Evolutionary conservation across 768 basidiomycete genomes (phyloP).

Genomic region (Pleurotus giganteus): DNA sequence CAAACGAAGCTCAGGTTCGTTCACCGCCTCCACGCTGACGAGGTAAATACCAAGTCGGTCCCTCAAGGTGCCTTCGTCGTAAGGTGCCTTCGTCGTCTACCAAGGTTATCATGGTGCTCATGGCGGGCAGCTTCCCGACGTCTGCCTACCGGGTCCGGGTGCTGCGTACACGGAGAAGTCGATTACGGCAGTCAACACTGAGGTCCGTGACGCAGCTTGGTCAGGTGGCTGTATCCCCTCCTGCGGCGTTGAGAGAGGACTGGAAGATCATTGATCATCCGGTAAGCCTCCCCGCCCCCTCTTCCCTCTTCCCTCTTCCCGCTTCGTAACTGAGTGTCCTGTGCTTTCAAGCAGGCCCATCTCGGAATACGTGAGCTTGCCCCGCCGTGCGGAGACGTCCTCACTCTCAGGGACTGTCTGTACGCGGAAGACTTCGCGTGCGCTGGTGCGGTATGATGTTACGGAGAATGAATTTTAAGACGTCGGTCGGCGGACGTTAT

Average conservation of each 20-base stretch:
- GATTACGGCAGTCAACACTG: constrained; percentile 95
- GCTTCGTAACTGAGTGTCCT: not conserved
- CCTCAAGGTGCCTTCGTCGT: constrained; percentile 88
- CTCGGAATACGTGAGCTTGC: constrained; percentile 78
- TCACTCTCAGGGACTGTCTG: constrained; percentile 84
- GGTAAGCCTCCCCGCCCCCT: constrained; percentile 43
- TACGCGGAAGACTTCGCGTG: constrained; percentile 95
- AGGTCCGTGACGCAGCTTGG: constrained; percentile 91
- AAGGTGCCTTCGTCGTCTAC: constrained; percentile 98
- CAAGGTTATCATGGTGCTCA: constrained; percentile 98
- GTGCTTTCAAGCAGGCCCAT: constrained; percentile 63
- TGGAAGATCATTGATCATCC: constrained; percentile 98
- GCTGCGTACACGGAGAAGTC: constrained; percentile 91
- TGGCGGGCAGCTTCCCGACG: constrained; percentile 96
- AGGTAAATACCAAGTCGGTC: constrained; percentile 83
- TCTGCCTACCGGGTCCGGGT: constrained; percentile 88
- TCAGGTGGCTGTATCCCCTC: constrained; percentile 87
- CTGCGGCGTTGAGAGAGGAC: constrained; percentile 94
- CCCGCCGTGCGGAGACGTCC: constrained; percentile 89
- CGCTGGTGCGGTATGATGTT: constrained; percentile 81
- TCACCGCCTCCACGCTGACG: constrained; percentile 95
- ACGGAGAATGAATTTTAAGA: constrained; percentile 78
- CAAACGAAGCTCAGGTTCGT: constrained; percentile 86
- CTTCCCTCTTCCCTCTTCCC: not conserved
- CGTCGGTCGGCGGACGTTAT: constrained; percentile 73